A percentile compares a stretch with the other conserved stretches of the same genome.
Conservation (phyloP, 768 basidiomycete species). For the Boletus subparvulus region DNA sequence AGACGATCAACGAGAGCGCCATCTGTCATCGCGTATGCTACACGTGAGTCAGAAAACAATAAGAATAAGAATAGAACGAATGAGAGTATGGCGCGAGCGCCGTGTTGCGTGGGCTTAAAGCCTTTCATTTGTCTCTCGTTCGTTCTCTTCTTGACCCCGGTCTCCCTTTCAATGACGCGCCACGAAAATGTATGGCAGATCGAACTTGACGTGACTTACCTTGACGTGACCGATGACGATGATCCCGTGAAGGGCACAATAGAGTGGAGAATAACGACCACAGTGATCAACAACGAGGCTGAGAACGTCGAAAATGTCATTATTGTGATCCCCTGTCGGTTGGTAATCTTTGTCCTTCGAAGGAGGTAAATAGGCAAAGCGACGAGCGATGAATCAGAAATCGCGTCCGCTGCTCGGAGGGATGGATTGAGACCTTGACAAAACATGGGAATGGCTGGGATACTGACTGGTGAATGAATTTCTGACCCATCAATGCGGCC, state of each 20-base stretch:
- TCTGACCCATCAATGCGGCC: conserved; percentile 19
- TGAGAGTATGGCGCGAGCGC: neutral
- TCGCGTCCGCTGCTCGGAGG: conserved; percentile 14
- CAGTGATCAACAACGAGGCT: conserved; percentile 19
- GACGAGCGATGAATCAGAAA: conserved; percentile 22
- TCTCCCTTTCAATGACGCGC: neutral
- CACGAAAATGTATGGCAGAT: neutral
- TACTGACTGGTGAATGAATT: conserved; percentile 21
- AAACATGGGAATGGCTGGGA: neutral
- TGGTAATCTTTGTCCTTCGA: conserved; percentile 2
- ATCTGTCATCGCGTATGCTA: conserved; percentile 5
- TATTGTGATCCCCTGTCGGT: conserved; percentile 9
- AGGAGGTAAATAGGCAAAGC: conserved; percentile 16
- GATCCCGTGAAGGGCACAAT: conserved; percentile 8
- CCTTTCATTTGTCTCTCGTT: neutral
- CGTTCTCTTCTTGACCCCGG: no score
- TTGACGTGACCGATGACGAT: conserved; percentile 24
- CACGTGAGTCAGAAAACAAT: neutral
- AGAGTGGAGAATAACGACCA: conserved; percentile 20
- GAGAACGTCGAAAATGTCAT: conserved; percentile 21
- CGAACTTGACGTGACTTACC: conserved; percentile 9
- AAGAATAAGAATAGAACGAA: neutral
- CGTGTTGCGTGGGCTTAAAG: neutral
- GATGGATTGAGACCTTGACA: neutral
- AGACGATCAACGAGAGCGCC: conserved; percentile 25